These are phyloP conservation scores for Cyclotella choctawhatcheeana DNA, from an alignment of 108 stramenopile species.

Conservation along the genomic window DNA sequence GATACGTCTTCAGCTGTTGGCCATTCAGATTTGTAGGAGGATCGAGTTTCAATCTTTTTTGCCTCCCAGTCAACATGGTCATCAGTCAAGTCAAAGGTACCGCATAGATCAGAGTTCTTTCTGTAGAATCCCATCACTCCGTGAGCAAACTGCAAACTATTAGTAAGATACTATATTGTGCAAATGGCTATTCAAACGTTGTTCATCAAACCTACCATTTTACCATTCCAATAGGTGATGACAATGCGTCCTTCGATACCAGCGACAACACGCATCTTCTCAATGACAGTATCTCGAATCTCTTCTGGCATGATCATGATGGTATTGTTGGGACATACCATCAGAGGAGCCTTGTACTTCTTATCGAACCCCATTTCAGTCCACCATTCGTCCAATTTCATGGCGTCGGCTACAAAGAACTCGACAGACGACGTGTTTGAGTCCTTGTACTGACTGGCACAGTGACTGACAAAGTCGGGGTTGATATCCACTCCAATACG, in stretches of 20 bases:
- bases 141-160: conserved; percentile 37
- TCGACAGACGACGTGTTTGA: background rate
- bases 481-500: conserved; percentile 58
- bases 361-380: conserved; percentile 26
- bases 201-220: conserved; percentile 9
- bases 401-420: conserved; percentile 47
- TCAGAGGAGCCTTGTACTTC: conserved; percentile 47
- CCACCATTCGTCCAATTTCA: conserved; percentile 56
- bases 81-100: conserved; percentile 42
- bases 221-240: conserved; percentile 56
- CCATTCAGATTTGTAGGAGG: conserved; percentile 52
- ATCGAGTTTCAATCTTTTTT: conserved; percentile 36
- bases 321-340: conserved; percentile 57
- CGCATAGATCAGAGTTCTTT: conserved; percentile 50
- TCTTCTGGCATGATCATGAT: conserved; percentile 59
- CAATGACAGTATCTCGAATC: conserved; percentile 47
- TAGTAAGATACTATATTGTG: background rate
- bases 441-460: conserved; percentile 7
- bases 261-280: conserved; percentile 51
- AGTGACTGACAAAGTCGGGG: conserved; percentile 40
- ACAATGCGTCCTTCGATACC: conserved; percentile 47
- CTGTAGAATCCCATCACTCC: conserved; percentile 56
- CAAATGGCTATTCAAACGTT: background rate
- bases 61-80: conserved; percentile 54
- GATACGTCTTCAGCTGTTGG: conserved; percentile 37